A percentile compares a stretch with the other conserved stretches of the same genome.
Conservation (phyloP, 768 basidiomycete genomes). For the Tricholoma flavovirens region DNA sequence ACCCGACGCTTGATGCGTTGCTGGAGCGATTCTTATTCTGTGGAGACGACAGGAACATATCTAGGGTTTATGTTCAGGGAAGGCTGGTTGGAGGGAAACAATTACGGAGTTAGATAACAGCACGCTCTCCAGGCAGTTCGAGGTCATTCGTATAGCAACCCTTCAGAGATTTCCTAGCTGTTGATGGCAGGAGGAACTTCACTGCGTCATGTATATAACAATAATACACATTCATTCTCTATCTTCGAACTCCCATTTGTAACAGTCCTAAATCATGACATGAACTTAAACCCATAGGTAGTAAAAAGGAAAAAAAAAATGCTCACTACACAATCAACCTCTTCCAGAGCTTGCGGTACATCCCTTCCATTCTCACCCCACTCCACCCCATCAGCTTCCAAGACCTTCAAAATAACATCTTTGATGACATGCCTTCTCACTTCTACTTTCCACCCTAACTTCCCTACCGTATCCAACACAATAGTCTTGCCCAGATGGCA, state of each 20-base stretch:
- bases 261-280: constrained; percentile 55
- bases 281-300: background rate
- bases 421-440: constrained; percentile 71
- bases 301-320: constrained; percentile 5
- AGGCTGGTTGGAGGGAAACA: constrained; percentile 65
- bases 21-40: constrained; percentile 85
- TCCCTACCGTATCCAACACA: constrained; percentile 81
- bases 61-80: constrained; percentile 81
- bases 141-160: no score
- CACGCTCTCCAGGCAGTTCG: no score
- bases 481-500: constrained; percentile 91
- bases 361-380: constrained; percentile 40
- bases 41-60: constrained; percentile 83
- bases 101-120: constrained; percentile 2
- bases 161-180: no score
- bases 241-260: constrained; percentile 64
- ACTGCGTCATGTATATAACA: background rate
- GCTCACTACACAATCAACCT: constrained; percentile 56
- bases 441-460: constrained; percentile 78
- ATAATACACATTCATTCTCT: background rate
- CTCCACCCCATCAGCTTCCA: constrained; percentile 44
- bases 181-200: no score
- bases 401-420: constrained; percentile 59
- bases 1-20: constrained; percentile 27
- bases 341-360: constrained; percentile 57